phyloP scores from a whole-genome alignment of 1,284 basidiomycete species.

The Tilletia setariae region DNA sequence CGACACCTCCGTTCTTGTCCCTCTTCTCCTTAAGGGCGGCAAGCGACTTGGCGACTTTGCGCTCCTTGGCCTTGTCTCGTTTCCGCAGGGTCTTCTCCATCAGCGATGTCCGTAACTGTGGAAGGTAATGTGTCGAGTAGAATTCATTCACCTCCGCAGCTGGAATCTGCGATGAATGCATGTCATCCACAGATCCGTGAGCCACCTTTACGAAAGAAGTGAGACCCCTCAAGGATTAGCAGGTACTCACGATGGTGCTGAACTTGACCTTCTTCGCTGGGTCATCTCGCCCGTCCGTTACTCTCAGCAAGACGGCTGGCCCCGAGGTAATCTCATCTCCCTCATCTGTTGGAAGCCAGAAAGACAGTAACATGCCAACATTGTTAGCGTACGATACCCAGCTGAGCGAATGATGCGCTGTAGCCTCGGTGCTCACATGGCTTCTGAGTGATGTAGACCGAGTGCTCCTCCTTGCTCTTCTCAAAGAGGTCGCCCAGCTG shows the following conservation, averaged over 20 bases:
- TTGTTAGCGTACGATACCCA: neutral
- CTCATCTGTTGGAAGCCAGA: neutral
- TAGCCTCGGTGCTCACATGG: neutral
- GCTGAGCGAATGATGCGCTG: neutral
- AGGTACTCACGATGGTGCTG: conserved; percentile 11
- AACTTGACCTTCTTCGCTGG: conserved; percentile 7
- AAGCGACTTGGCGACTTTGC: conserved; percentile 3
- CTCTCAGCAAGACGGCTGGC: neutral
- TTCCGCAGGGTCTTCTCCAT: neutral
- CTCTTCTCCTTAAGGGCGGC: neutral
- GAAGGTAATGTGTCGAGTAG: neutral
- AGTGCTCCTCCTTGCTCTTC: conserved; percentile 10
- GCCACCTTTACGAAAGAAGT: neutral
- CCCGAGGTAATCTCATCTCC: neutral
- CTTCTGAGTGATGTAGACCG: conserved; percentile 13
- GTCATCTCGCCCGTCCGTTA: neutral
- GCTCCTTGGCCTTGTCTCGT: conserved; percentile 15
- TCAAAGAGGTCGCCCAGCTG: conserved; percentile 11
- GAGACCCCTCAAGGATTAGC: neutral
- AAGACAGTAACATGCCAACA: neutral
- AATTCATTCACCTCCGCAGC: conserved; percentile 12
- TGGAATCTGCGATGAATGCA: neutral
- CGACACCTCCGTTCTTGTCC: conserved; percentile 11
- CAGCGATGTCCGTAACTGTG: conserved; percentile 1
- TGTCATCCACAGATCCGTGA: neutral